Evolutionary conservation across 257 asterid species (phyloP).

Genomic region (Ophiorrhiza pumila): DNA sequence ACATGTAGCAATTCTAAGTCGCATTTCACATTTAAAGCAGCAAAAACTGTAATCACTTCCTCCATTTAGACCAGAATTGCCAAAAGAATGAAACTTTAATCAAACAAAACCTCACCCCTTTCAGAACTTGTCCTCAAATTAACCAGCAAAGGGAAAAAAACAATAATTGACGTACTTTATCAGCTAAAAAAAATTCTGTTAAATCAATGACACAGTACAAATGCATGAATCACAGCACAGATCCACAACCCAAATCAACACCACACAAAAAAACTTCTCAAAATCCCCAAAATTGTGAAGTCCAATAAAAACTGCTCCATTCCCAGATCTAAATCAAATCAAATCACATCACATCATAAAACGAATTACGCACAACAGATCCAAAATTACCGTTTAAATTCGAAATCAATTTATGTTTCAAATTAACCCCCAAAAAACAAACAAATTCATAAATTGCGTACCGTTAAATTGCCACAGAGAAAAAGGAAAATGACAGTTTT

Average conservation of each 20-base stretch:
- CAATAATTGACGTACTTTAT: too few species aligned
- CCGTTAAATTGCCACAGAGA: background rate
- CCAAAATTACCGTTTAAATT: conserved; percentile 8
- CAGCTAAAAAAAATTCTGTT: background rate
- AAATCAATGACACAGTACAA: conserved; percentile 18
- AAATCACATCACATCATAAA: background rate
- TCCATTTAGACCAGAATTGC: background rate
- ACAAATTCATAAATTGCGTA: background rate
- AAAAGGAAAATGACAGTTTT: background rate
- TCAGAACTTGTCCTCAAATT: background rate
- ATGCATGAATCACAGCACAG: conserved; percentile 16
- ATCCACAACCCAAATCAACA: conserved; percentile 25
- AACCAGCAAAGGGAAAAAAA: too few species aligned
- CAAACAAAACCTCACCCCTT: background rate
- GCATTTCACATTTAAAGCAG: background rate
- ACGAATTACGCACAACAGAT: conserved; percentile 20
- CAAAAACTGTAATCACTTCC: background rate
- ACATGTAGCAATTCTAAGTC: background rate
- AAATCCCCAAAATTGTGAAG: conserved; percentile 3
- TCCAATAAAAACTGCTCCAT: conserved; percentile 1
- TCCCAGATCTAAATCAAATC: conserved; percentile 7
- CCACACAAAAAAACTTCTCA: conserved; percentile 14
- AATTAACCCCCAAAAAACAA: background rate
- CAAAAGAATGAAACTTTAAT: background rate
- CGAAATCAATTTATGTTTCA: background rate